phyloP scores from a whole-genome alignment of 163 green algal species.

The Scenedesmus sp. region DNA sequence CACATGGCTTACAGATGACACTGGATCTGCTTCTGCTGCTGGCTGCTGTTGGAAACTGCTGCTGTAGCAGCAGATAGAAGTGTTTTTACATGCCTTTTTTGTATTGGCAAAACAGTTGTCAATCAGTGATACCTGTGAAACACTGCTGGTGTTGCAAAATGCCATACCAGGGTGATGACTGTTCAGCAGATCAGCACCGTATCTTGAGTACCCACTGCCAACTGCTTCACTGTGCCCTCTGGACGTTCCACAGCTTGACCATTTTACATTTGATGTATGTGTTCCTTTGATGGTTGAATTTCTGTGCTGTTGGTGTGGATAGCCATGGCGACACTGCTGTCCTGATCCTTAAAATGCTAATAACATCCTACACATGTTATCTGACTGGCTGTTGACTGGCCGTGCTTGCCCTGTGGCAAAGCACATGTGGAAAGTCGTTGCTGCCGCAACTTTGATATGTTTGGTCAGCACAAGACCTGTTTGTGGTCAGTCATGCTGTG shows the following conservation, averaged over 20 bases:
- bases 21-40: background rate
- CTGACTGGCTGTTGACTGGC: background rate
- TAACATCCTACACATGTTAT: background rate
- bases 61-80: background rate
- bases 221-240: background rate
- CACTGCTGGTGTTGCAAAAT: background rate
- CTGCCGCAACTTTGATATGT: background rate
- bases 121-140: background rate
- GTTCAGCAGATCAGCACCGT: background rate
- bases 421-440: background rate
- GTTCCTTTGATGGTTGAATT: background rate
- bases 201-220: background rate
- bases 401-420: background rate
- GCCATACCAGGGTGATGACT: background rate
- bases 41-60: background rate
- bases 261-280: background rate
- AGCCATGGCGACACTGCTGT: background rate
- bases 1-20: background rate
- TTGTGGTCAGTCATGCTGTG: background rate
- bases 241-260: background rate
- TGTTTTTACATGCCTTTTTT: background rate
- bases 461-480: background rate
- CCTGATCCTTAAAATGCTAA: background rate
- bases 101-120: background rate
- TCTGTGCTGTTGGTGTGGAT: background rate